Conservation (phyloP, 2,329 filamentous ascomycete genomes). For the Tolypocladium capitatum region DNA sequence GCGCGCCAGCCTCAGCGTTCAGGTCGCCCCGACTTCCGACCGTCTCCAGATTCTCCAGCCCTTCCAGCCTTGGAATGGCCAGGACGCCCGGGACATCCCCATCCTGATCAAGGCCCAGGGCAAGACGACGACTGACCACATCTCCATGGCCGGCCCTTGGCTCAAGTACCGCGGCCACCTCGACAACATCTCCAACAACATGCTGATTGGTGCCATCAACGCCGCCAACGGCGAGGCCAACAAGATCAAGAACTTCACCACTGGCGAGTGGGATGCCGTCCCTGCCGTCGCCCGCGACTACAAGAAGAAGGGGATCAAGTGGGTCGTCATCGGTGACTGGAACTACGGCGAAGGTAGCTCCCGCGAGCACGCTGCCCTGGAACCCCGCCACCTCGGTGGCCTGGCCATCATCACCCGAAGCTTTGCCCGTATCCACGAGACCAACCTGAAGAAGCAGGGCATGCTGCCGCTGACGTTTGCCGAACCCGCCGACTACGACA, state of each 20-base stretch:
- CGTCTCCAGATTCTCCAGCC: constrained; percentile 85
- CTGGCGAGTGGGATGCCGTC: constrained; percentile 63
- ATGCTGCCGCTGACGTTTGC: constrained; percentile 97
- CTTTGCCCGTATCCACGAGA: constrained; percentile 99
- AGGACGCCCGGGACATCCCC: constrained; percentile 62
- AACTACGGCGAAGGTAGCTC: constrained; percentile 93
- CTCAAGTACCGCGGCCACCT: constrained; percentile 99
- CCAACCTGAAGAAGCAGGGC: constrained; percentile 99
- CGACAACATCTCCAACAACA: constrained; percentile 96
- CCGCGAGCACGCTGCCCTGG: constrained; percentile 77
- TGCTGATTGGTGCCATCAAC: constrained; percentile 87
- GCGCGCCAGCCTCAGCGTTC: constrained; percentile 56
- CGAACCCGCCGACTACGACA: constrained; percentile 94
- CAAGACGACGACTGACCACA: constrained; percentile 98
- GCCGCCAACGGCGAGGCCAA: constrained; percentile 84
- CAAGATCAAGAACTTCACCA: constrained; percentile 85
- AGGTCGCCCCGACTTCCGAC: constrained; percentile 72
- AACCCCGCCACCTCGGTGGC: constrained; percentile 84
- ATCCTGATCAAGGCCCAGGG: constrained; percentile 97
- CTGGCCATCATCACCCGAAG: constrained; percentile 90
- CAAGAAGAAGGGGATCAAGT: constrained; percentile 61
- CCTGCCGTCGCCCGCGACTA: constrained; percentile 77
- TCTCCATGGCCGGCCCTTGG: constrained; percentile 93
- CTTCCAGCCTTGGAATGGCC: constrained; percentile 68
- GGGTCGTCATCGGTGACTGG: constrained; percentile 96